These are phyloP conservation scores for Wickerhamiella shivajii DNA, from an alignment of 805 yeast genomes.

Conservation along the genomic window DNA sequence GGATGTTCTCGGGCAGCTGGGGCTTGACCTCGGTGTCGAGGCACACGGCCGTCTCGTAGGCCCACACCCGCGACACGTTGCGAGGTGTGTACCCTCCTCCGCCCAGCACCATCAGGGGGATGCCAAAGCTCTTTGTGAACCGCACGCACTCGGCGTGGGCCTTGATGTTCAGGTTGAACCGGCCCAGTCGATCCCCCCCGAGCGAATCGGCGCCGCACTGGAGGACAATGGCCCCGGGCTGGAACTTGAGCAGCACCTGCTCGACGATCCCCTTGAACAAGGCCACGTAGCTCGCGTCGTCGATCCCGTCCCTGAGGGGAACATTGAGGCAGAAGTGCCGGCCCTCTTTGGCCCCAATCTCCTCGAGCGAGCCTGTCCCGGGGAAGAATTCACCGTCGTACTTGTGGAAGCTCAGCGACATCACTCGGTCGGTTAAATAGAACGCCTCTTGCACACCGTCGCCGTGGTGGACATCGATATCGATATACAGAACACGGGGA, in stretches of 20 bases:
- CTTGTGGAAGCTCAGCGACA: slow-evolving; percentile 83
- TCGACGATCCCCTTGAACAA: slow-evolving; percentile 67
- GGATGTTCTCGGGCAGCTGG: slow-evolving; percentile 59
- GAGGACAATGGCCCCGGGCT: slow-evolving; percentile 90
- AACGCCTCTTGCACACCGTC: slow-evolving; percentile 94
- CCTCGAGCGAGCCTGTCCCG: slow-evolving; percentile 79
- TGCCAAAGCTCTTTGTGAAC: slow-evolving; percentile 68
- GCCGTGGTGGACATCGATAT: slow-evolving; percentile 86
- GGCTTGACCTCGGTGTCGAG: slow-evolving; percentile 63
- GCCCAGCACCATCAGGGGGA: slow-evolving; percentile 88
- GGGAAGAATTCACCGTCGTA: slow-evolving; percentile 85
- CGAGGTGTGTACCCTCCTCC: slow-evolving; percentile 99
- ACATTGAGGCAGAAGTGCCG: slow-evolving; percentile 74
- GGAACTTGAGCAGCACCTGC: slow-evolving; percentile 73
- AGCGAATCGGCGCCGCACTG: slow-evolving; percentile 98
- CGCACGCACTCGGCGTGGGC: slow-evolving; percentile 96
- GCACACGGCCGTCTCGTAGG: slow-evolving; percentile 79
- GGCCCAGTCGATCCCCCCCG: slow-evolving; percentile 90
- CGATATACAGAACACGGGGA: slow-evolving; percentile 76
- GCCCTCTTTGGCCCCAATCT: slow-evolving; percentile 73
- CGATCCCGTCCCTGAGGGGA: slow-evolving; percentile 85
- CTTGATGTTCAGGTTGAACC: slow-evolving; percentile 81
- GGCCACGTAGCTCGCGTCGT: slow-evolving; percentile 57
- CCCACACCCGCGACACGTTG: slow-evolving; percentile 92
- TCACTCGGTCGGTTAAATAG: slow-evolving; percentile 79